phyloP scores from a whole-genome alignment of 495 filamentous ascomycete species.

The Glarea lozoyensis region DNA sequence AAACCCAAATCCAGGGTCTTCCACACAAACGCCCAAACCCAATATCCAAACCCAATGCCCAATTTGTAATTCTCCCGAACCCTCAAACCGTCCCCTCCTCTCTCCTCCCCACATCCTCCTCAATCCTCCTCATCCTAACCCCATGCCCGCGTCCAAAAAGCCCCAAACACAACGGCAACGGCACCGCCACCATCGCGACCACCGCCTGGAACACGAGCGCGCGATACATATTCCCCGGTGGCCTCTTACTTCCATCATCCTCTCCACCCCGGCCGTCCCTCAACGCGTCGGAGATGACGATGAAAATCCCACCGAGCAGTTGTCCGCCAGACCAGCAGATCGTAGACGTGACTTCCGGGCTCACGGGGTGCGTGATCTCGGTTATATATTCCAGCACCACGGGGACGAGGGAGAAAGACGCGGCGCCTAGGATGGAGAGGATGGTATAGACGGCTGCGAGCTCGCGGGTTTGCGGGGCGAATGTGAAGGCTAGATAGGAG shows the following conservation, averaged over 20 bases:
- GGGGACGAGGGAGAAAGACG: slow-evolving; percentile 73
- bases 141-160: slow-evolving; percentile 47
- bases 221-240: slow-evolving; percentile 60
- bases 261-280: slow-evolving; percentile 40
- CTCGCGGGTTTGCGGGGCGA: slow-evolving; percentile 61
- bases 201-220: slow-evolving; percentile 75
- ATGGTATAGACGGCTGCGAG: slow-evolving; percentile 67
- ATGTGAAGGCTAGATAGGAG: slow-evolving; percentile 70
- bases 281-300: slow-evolving; percentile 72
- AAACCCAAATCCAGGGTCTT: too few species aligned
- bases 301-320: slow-evolving; percentile 71
- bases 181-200: slow-evolving; percentile 52
- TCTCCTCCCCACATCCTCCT: slow-evolving; percentile 35
- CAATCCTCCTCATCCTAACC: slow-evolving; percentile 46
- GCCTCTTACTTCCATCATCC: slow-evolving; percentile 31
- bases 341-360: slow-evolving; percentile 77
- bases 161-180: slow-evolving; percentile 59
- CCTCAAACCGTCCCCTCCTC: neutral
- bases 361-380: slow-evolving; percentile 77
- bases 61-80: too few species aligned
- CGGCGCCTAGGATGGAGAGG: slow-evolving; percentile 63
- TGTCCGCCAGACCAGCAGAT: slow-evolving; percentile 80
- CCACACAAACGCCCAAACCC: too few species aligned
- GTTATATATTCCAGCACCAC: slow-evolving; percentile 79
- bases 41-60: too few species aligned